phyloP scores from a whole-genome alignment of 2,329 filamentous ascomycete genomes.

The Talaromyces sp. region DNA sequence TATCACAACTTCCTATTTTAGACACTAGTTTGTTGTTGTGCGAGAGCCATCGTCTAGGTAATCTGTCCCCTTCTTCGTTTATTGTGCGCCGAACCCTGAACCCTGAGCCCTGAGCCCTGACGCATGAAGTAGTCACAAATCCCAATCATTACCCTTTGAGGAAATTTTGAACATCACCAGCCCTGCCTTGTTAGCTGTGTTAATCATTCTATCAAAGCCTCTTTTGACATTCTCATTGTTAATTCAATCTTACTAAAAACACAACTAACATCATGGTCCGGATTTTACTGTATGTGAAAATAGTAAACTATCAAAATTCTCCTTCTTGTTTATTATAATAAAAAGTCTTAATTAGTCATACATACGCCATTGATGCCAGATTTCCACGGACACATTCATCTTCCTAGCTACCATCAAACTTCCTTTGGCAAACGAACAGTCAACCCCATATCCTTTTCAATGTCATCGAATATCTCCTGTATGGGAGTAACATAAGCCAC shows the following conservation, averaged over 20 bases:
- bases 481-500: slow-evolving; percentile 10
- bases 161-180: neutral
- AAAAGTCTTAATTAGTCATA: neutral
- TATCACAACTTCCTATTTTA: neutral
- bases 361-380: neutral
- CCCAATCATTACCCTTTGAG: neutral
- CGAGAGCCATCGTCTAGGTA: neutral
- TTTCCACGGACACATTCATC: no score
- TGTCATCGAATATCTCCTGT: slow-evolving; percentile 10
- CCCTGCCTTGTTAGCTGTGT: neutral
- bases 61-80: neutral
- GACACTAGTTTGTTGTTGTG: neutral
- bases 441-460: neutral
- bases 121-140: neutral
- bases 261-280: no score
- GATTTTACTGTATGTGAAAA: no score
- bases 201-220: no score
- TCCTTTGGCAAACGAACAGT: neutral
- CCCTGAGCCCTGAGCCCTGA: neutral
- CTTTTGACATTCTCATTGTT: no score
- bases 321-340: no score
- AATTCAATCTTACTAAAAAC: no score
- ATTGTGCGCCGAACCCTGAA: neutral
- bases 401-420: neutral
- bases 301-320: no score